phyloP scores from a whole-genome alignment of 306 rosid species.

The Oemleria cerasiformis region DNA sequence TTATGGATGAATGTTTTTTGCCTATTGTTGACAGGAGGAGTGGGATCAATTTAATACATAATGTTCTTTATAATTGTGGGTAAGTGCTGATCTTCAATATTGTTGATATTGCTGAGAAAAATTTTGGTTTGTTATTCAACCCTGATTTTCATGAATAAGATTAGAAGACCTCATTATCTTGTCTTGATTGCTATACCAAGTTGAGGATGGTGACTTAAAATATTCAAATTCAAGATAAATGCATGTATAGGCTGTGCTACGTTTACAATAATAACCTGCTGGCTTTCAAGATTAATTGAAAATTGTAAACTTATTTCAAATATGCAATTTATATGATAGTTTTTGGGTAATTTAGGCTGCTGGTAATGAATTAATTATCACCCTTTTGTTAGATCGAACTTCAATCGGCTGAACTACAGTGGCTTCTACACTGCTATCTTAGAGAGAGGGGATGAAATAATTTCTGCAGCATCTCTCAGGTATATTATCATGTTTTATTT shows the following conservation, averaged over 20 bases:
- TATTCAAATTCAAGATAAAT: not conserved
- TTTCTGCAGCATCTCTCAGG: constrained; percentile 94
- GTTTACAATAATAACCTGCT: not conserved
- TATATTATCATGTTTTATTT: constrained; percentile 13
- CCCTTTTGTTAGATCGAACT: constrained; percentile 63
- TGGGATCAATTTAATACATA: constrained; percentile 83
- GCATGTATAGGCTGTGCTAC: not conserved
- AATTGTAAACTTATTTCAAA: not conserved
- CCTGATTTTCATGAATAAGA: not conserved
- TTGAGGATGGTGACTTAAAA: not conserved
- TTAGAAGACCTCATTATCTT: not conserved
- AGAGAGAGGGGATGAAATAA: constrained; percentile 96
- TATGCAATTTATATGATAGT: not conserved
- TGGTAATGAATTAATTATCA: not conserved
- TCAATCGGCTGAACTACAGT: constrained; percentile 72
- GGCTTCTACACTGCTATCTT: constrained; percentile 92
- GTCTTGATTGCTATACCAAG: not conserved
- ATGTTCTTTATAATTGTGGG: constrained; percentile 86
- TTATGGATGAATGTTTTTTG: constrained; percentile 97
- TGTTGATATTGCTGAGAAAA: constrained; percentile 8
- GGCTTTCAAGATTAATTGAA: constrained; percentile 6
- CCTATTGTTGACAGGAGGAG: constrained; percentile 95
- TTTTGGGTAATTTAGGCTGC: not conserved
- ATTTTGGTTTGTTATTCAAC: not conserved
- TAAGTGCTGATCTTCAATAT: constrained; percentile 37